Base-by-base conservation (phyloP, 768 basidiomycete genomes). In the Collybiopsis confluens region DNA sequence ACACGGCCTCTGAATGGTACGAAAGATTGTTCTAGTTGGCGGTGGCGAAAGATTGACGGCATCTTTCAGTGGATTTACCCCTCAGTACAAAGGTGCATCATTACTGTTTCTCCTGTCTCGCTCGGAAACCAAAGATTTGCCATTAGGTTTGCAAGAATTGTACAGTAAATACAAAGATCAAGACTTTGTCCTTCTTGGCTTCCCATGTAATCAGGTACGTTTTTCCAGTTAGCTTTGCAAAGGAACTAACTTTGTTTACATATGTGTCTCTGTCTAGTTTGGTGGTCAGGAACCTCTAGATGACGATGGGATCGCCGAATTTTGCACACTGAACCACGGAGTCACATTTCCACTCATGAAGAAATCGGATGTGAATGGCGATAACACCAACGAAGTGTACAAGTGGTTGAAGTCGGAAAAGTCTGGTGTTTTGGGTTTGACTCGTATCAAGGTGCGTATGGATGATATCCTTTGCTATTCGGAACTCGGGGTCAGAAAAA, bases 331-430 rank as follows among this genome's bases (percentile, higher is more conserved):
- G 57, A 96, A 94, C 74, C 85, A 94, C 65, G 91, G 91, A 16
- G 93, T 98, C 24, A 82, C 81, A 6, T 96, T 96, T 76, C 91
- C 91, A 10, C 70, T 98, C 46, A 90, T 91, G 85, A 88, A 84
- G 73, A 98, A 96, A 72, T 88, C 88, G 18, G 90, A 97, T 48
- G 95, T 97, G 37, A 98, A 97, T 66, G 94, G 94, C 2, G 83
- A 87, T 60, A 72, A 78, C 59, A 83, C 89, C 55, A 93, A 93
- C 70, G 80, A 88, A 59, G 87, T 93, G 0, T 95, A 79, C 76
- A 80, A 87, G 55, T 94, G 83, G 81, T 77, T 96, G 59, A 96
- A 97, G 75, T 71, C 74, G 24, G 74, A 91, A 69, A 91, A 92
- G 66, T 60, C 88, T 3, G 89, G 88, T 2, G 58, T 92, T 21